These are phyloP conservation scores for Hypoxylon trugodes DNA, from an alignment of 495 filamentous ascomycete genomes.

Conservation along the genomic window DNA sequence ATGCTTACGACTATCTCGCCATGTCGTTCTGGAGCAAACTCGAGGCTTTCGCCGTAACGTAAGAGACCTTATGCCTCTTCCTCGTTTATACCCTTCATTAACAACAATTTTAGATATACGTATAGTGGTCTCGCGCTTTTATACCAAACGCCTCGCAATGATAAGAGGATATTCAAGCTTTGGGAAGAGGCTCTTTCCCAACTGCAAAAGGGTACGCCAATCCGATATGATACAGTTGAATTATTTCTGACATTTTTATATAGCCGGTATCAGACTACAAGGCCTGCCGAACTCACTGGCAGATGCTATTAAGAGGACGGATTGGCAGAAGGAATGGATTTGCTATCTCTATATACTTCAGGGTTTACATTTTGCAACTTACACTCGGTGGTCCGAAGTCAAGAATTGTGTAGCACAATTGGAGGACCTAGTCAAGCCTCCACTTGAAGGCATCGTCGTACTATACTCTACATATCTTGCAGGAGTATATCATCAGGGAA, in stretches of 20 bases:
- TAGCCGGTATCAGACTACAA: constrained; percentile 43
- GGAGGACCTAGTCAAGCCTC: constrained; percentile 42
- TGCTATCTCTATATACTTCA: constrained; percentile 59
- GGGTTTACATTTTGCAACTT: constrained; percentile 55
- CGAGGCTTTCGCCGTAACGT: constrained; percentile 59
- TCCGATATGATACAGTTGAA: constrained; percentile 4
- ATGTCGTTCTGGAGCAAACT: constrained; percentile 60
- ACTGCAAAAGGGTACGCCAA: constrained; percentile 42
- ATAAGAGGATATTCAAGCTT: constrained; percentile 59
- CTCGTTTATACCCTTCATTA: neutral
- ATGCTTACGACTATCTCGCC: constrained; percentile 53
- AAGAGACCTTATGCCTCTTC: constrained; percentile 31
- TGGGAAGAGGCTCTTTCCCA: constrained; percentile 53
- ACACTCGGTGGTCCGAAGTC: constrained; percentile 56
- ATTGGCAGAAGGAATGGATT: constrained; percentile 54
- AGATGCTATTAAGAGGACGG: constrained; percentile 51
- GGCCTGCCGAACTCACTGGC: constrained; percentile 49
- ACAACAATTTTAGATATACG: constrained; percentile 46
- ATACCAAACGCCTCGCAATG: constrained; percentile 69
- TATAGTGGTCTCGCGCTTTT: constrained; percentile 76
- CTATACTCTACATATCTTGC: constrained; percentile 69
- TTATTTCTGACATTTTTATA: constrained; percentile 34
- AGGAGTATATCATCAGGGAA: constrained; percentile 81
- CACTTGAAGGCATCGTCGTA: constrained; percentile 45
- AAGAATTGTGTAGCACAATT: constrained; percentile 53